Base-by-base conservation (phyloP, 805 yeast genomes). In the Kuraishia floccosa region DNA sequence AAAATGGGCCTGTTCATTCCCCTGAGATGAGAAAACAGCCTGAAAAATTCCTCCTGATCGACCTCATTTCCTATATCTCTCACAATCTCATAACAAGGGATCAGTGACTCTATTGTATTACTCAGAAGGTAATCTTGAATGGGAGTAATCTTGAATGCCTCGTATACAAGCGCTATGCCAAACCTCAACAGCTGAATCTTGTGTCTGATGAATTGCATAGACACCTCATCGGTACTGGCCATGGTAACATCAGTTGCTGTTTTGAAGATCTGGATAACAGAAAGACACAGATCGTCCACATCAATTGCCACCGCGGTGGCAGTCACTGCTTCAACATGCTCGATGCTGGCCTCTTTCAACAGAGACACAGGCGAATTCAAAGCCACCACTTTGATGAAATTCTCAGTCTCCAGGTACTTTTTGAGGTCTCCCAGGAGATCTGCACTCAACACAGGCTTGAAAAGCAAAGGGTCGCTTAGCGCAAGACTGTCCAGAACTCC, bases 121-220 rank as follows among this genome's bases (percentile, higher is more conserved):
- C 45, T 36, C 10, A 46, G 21, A 15, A 41, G 16, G 17, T 39
- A 41, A 8, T 44, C 35, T 22, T 43, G 42, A 4, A 50, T 29
- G 6, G 24, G 12, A 24, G 30, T 15, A 3, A 25, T 29, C n/a
- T 34, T 33, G 3, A 35, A 21, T 3, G 17, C 20, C 24, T 20
- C 8, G 16, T 16, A 7, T 47, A 29, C 11, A 42, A 27, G 11
- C 37, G 33, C 4, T 46, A 17, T 10, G 32, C 23, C 17, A 47
- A 43, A 26, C 48, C 41, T 1, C 45, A 51, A 28, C 17, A 50
- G 44, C 11, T 30, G 25, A 4, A 30, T 23, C 27, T 49, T 47
- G 33, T 49, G 31, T 28, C 50, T 52, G 24, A 46, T 46, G 30
- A 43, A 46, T 25, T 51, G 58, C 33, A 52, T 43, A 1, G 56